A percentile compares a stretch with the other conserved stretches of the same genome.
Evolutionary conservation across 1,284 basidiomycete genomes (phyloP).

Genomic region (Volvariella volvacea): DNA sequence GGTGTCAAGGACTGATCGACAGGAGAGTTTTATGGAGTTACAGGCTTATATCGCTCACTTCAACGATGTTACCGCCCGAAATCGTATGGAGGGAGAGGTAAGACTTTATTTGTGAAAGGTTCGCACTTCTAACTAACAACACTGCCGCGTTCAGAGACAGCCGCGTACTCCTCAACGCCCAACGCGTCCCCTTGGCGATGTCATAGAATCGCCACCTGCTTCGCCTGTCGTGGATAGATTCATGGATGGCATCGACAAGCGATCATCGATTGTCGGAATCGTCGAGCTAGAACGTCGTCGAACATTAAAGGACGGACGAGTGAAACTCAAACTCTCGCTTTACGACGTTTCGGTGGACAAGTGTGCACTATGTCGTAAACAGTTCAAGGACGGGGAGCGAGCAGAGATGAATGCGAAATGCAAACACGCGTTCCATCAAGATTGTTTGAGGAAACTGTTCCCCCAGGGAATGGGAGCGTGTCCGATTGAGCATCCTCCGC

Average conservation of each 20-base stretch:
- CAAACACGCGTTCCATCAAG: slow-evolving; percentile 63
- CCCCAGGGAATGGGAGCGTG: no score
- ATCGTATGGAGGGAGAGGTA: no score
- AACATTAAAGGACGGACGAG: slow-evolving; percentile 61
- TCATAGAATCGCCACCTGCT: slow-evolving; percentile 8
- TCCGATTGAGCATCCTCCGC: no score
- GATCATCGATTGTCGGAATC: slow-evolving; percentile 41
- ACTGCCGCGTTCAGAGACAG: no score
- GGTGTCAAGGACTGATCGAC: no score
- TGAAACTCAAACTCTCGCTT: slow-evolving; percentile 71
- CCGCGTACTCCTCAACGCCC: no score
- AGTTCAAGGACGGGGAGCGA: slow-evolving; percentile 59
- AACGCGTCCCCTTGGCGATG: no score
- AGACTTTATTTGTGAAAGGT: no score
- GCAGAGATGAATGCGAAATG: slow-evolving; percentile 63
- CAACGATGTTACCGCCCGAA: no score
- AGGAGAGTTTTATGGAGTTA: no score
- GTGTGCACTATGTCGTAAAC: slow-evolving; percentile 74
- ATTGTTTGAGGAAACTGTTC: slow-evolving; percentile 35
- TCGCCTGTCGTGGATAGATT: background rate
- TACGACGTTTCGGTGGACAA: slow-evolving; percentile 70
- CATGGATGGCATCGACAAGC: background rate
- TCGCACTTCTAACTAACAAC: no score
- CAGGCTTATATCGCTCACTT: no score
- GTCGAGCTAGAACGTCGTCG: slow-evolving; percentile 65